These are phyloP conservation scores for Amanita subjunquillea DNA, from an alignment of 768 basidiomycete species.

Conservation along the genomic window DNA sequence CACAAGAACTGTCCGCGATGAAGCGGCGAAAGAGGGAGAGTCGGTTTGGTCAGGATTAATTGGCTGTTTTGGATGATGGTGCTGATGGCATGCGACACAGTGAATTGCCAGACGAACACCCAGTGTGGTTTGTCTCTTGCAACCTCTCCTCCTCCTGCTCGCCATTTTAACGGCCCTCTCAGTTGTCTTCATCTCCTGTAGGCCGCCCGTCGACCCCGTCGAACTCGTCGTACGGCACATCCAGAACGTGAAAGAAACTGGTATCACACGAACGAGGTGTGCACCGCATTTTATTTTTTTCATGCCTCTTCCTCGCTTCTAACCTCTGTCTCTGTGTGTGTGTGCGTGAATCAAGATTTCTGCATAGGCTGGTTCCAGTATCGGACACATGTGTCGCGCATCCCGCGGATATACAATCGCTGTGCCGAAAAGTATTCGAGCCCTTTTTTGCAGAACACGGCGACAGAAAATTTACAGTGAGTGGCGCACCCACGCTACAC, in stretches of 20 bases:
- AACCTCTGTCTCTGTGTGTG: neutral
- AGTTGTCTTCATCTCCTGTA: slow-evolving; percentile 80
- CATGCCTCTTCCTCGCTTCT: neutral
- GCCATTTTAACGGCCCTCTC: neutral
- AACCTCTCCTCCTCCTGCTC: neutral
- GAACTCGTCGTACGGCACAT: slow-evolving; percentile 56
- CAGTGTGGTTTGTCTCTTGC: slow-evolving; percentile 48
- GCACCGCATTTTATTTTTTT: neutral
- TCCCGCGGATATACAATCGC: slow-evolving; percentile 52
- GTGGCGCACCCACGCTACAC: slow-evolving; percentile 6
- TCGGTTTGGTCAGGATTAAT: slow-evolving; percentile 44
- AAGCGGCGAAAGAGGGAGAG: slow-evolving; percentile 54
- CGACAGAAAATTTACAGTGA: slow-evolving; percentile 37
- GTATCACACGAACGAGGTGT: slow-evolving; percentile 57
- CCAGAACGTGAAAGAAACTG: slow-evolving; percentile 49
- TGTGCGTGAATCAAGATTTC: slow-evolving; percentile 33
- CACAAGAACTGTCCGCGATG: slow-evolving; percentile 59
- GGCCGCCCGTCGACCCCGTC: slow-evolving; percentile 69
- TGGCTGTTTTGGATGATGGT: neutral
- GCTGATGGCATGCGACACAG: slow-evolving; percentile 23
- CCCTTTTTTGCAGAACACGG: slow-evolving; percentile 39
- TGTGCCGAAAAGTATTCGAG: slow-evolving; percentile 46
- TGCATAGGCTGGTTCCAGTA: slow-evolving; percentile 64
- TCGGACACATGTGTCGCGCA: slow-evolving; percentile 60
- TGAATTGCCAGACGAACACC: slow-evolving; percentile 70